Base-by-base conservation (phyloP, 495 filamentous ascomycete species). In the Parachaetomium inaequale region DNA sequence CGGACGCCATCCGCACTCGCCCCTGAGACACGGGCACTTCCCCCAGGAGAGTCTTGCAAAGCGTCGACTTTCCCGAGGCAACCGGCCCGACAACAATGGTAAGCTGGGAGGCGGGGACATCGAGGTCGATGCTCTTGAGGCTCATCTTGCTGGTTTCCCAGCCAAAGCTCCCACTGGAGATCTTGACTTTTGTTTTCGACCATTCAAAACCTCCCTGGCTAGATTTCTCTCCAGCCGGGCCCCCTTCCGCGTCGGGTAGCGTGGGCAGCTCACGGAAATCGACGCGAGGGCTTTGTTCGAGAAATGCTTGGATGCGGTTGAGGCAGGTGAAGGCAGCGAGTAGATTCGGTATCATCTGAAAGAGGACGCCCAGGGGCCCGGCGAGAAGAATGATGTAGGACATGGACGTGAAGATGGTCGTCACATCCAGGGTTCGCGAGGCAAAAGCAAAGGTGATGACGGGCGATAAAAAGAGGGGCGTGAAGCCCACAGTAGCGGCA, bases 311-410 rank as follows among this genome's bases (percentile, higher is more conserved):
- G 21, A 88, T 85, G 4, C 86, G 77, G 26, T 70, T 66, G 52
- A 88, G 81, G 52, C 84, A 87, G 3, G 84, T 82, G 7, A 86
- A 66, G 3, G 81, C 80, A 0, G 79, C 81, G 6, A 80, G 68
- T 31, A 87, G 77, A 7, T 65, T 67, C 55, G 84, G 81, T 6
- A 88, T 66, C 7, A 75, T 74, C 74, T 84, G 82, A 43, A 90
- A 82, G n/a, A 89, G 65, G 3, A 68, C 75, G 7, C 77, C 64
- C 1, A 88, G 73, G 0, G 87, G 87, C 10, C 78, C 74, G 2
- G 84, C 74, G 19, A 90, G 69, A 7, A 90, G 77, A 0, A 81
- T 67, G 40, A 88, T 82, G n/a, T 88, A 82, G 0, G 86, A 84
- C 1, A 88, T 58, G 4, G 86, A 84, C 0, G 86, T 88, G 68